Base-by-base conservation (phyloP, 2,329 filamentous ascomycete species). In the Penicillium sp. region DNA sequence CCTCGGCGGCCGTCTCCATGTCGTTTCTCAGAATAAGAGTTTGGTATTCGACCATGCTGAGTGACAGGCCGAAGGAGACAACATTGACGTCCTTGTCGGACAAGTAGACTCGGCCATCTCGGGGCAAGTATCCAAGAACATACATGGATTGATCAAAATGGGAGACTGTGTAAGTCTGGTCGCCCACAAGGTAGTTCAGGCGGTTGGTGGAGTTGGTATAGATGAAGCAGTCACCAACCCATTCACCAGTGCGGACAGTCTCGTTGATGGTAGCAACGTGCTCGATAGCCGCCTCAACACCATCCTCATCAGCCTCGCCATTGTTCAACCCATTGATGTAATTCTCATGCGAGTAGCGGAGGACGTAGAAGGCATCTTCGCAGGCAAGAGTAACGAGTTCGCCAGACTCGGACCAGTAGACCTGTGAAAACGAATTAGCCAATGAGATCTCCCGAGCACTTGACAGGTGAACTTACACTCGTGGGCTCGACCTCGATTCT, bases 151-250 rank as follows among this genome's bases (percentile, higher is more conserved):
- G 84, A 68, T 98, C 93, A 59, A 96, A 97, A 70, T 97, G 91
- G 9, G 90, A 93, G 51, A 98, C 86, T 3, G 91, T 96, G 75
- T 97, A 96, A 10, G 89, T 94, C 71, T 97, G 90, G 69, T 97
- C 93, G 51, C 93, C 93, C 10, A 98, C 91, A 15, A 98, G 81
- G 72, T 97, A 97, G 75, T 97, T 97, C 45, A 98, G 76, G 47
- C 93, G 86, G 75, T 97, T 96, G 7, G 90, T 94, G 65, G 79
- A 86, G 76, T 94, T 97, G 39, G 93, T 96, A 77, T 97, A 98
- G 65, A 97, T 90, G 76, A 98, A 95, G 73, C 91, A 95, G 72
- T 98, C 93, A 48, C 93, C 93, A 41, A 98, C 87, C 93, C 93
- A 98, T 72, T 94, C 87, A 55, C 91, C 93, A 14, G 91, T 96